phyloP scores from a whole-genome alignment of 345 rosid species.

The Camelina neglecta region DNA sequence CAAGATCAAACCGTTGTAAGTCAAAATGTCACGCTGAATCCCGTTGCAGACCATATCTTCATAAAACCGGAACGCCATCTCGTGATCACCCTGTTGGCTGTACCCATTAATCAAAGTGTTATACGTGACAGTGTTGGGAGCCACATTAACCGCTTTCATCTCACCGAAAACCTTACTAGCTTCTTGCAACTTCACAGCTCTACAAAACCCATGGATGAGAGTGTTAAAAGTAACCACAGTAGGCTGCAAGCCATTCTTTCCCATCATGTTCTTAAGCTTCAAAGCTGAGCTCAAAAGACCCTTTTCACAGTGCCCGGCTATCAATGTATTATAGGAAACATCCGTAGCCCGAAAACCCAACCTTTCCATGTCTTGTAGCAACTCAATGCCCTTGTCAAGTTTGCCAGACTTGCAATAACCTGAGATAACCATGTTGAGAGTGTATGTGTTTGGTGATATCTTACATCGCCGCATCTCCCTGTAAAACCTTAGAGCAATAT shows the following conservation, averaged over 20 bases:
- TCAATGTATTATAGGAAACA: slow-evolving; percentile 73
- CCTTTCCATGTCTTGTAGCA: slow-evolving; percentile 60
- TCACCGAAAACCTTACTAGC: slow-evolving; percentile 63
- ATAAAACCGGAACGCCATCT: slow-evolving; percentile 63
- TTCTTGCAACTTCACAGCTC: slow-evolving; percentile 58
- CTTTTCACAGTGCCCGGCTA: slow-evolving; percentile 66
- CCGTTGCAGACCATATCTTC: slow-evolving; percentile 69
- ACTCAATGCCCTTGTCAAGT: slow-evolving; percentile 63
- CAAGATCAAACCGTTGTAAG: slow-evolving; percentile 77
- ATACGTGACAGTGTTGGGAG: slow-evolving; percentile 68
- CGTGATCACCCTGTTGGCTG: slow-evolving; percentile 56
- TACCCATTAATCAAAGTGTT: slow-evolving; percentile 80
- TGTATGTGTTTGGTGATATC: slow-evolving; percentile 76
- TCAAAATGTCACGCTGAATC: slow-evolving; percentile 68
- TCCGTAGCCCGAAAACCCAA: slow-evolving; percentile 58
- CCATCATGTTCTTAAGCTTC: slow-evolving; percentile 67
- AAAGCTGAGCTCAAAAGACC: slow-evolving; percentile 69
- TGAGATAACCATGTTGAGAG: slow-evolving; percentile 70
- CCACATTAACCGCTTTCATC: slow-evolving; percentile 67
- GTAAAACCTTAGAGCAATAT: slow-evolving; percentile 65
- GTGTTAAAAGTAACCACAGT: slow-evolving; percentile 73
- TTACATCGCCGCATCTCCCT: slow-evolving; percentile 67
- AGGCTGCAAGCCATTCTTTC: slow-evolving; percentile 55
- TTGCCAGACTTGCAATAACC: slow-evolving; percentile 67
- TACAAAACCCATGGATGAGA: slow-evolving; percentile 71